phyloP scores from a whole-genome alignment of 163 green algal species.

The Scenedesmus sp. region DNA sequence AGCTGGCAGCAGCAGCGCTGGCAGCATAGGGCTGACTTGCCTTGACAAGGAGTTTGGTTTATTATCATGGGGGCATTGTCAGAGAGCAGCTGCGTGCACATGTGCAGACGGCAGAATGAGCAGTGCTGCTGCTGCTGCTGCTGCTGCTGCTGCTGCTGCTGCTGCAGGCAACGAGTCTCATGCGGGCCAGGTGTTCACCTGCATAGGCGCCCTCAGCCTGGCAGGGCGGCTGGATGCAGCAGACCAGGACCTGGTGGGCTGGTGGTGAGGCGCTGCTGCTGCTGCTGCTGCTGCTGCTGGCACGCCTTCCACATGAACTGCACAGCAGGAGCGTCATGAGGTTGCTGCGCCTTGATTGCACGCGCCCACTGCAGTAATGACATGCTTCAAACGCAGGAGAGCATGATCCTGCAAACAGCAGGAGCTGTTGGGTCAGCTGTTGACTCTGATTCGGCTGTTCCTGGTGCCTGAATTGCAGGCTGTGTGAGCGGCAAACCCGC shows the following conservation, averaged over 20 bases:
- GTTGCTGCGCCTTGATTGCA: no score
- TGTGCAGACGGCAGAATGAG: background rate
- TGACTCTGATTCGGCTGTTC: background rate
- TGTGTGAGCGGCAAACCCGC: slow-evolving; percentile 87
- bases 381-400: no score
- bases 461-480: slow-evolving; percentile 58
- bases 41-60: no score
- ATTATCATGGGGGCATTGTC: no score
- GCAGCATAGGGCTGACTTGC: background rate
- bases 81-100: background rate
- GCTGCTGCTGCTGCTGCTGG: background rate
- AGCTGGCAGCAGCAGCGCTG: background rate
- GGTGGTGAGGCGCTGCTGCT: slow-evolving; percentile 55
- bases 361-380: no score
- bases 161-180: slow-evolving; percentile 92
- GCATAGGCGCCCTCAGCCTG: slow-evolving; percentile 92
- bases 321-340: background rate
- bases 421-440: no score
- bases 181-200: slow-evolving; percentile 96
- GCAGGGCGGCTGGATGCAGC: slow-evolving; percentile 81
- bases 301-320: background rate
- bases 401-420: no score
- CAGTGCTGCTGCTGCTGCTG: background rate
- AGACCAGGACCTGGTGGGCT: slow-evolving; percentile 80
- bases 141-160: background rate